A percentile compares a stretch with the other conserved stretches of the same genome.
Conservation (phyloP, 768 basidiomycete species). For the Amanita rubescens region DNA sequence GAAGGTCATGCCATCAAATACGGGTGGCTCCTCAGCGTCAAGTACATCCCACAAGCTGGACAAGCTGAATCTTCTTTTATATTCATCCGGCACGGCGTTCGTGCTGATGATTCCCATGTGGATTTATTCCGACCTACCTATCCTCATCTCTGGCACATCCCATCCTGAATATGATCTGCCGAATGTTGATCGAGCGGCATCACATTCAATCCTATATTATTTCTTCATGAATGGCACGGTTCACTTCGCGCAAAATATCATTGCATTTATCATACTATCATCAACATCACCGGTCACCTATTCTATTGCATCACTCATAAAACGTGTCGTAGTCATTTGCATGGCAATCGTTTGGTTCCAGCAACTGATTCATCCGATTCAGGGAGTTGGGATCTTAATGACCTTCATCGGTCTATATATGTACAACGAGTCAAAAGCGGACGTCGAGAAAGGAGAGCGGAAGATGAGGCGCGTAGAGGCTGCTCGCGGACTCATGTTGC, state of each 20-base stretch:
- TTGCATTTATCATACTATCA: constrained; percentile 93
- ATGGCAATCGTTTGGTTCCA: constrained; percentile 97
- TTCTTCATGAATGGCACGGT: constrained; percentile 93
- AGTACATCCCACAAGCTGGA: constrained; percentile 72
- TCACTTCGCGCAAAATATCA: constrained; percentile 95
- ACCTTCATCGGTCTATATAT: constrained; percentile 90
- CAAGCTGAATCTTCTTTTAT: constrained; percentile 93
- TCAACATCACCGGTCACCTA: constrained; percentile 98
- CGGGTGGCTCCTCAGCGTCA: constrained; percentile 25
- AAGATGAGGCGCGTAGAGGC: constrained; percentile 75
- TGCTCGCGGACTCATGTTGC: constrained; percentile 58
- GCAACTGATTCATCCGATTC: constrained; percentile 75
- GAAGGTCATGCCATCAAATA: constrained; percentile 82
- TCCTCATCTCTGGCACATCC: constrained; percentile 43
- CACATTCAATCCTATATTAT: constrained; percentile 69
- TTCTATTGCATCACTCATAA: constrained; percentile 95
- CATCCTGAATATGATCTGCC: constrained; percentile 35
- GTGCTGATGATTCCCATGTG: constrained; percentile 94
- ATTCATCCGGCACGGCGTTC: constrained; percentile 93
- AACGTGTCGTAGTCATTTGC: constrained; percentile 97
- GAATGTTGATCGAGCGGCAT: constrained; percentile 34
- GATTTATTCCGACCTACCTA: constrained; percentile 79
- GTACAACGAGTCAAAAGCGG: constrained; percentile 92
- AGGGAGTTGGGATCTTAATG: constrained; percentile 83
- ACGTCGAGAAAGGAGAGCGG: constrained; percentile 91